Conservation (phyloP, 805 yeast species). For the Metschnikowia reukaufii region DNA sequence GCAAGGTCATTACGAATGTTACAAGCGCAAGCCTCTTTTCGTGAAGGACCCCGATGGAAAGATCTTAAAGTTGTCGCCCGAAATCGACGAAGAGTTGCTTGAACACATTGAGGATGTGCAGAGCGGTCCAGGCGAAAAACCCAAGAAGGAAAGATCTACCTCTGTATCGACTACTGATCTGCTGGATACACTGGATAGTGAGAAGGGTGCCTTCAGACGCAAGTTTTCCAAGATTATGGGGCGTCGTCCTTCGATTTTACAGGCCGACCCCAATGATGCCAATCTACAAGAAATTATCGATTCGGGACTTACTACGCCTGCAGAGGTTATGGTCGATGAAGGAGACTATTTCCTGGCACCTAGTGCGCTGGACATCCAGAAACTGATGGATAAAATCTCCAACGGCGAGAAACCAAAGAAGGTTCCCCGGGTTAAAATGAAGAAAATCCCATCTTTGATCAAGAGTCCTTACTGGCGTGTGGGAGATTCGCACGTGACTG, state of each 20-base stretch:
- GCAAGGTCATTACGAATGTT: constrained; percentile 90
- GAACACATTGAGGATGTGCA: constrained; percentile 5
- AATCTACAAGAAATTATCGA: constrained; percentile 39
- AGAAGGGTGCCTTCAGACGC: constrained; percentile 32
- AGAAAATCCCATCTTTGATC: constrained; percentile 53
- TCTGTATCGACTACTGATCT: constrained; percentile 19
- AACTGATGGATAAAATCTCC: constrained; percentile 15
- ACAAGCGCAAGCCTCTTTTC: constrained; percentile 68
- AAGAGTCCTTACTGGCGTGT: constrained; percentile 80
- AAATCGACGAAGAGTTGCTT: constrained; percentile 28
- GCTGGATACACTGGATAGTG: constrained; percentile 17
- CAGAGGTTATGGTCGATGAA: constrained; percentile 39
- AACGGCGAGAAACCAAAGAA: constrained; percentile 11
- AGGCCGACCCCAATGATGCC: constrained; percentile 37
- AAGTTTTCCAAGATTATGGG: constrained; percentile 42
- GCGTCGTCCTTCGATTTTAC: constrained; percentile 40
- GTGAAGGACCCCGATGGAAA: constrained; percentile 46
- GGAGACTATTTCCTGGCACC: constrained; percentile 28
- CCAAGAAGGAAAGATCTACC: constrained; percentile 5
- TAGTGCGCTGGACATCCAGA: constrained; percentile 17
- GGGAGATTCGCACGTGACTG: constrained; percentile 72
- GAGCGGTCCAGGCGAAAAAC: background rate
- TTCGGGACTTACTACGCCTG: constrained; percentile 43
- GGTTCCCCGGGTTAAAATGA: constrained; percentile 37
- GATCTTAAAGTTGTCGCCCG: constrained; percentile 42